A percentile compares a stretch with the other conserved stretches of the same genome.
phyloP scores from a whole-genome alignment of 2,329 filamentous ascomycete genomes.

The Colletotrichum aenigma region DNA sequence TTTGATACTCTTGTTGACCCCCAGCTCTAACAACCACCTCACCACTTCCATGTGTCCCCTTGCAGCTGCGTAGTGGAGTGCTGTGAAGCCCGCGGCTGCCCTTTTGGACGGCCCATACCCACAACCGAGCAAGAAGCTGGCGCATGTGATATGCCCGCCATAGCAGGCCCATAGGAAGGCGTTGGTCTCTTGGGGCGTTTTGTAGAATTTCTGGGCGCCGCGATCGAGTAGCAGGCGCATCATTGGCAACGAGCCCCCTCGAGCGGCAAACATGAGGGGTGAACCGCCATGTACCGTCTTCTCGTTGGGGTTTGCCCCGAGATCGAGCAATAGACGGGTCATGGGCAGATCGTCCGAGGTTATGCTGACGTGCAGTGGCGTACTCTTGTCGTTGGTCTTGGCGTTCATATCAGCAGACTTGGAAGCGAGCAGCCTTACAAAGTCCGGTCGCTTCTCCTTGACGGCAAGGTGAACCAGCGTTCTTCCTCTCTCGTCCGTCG shows the following conservation, averaged over 20 bases:
- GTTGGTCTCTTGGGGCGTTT: not conserved
- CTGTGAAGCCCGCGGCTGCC: not conserved
- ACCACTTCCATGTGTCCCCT: not conserved
- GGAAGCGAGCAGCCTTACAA: not conserved
- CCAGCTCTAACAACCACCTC: constrained; percentile 14
- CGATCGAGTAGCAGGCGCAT: not conserved
- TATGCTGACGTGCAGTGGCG: not conserved
- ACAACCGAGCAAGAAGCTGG: not conserved
- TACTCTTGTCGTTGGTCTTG: not conserved
- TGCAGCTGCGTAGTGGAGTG: constrained; percentile 3
- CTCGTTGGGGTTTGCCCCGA: not conserved
- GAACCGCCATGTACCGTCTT: not conserved
- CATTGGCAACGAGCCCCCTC: not conserved
- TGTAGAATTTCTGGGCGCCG: not conserved
- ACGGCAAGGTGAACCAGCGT: not conserved
- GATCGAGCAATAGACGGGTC: not conserved
- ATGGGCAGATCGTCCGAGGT: not conserved
- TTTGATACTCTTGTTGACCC: not conserved
- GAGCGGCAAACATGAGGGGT: not conserved
- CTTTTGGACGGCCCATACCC: not conserved
- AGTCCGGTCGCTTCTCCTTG: not conserved
- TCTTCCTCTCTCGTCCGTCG: not conserved
- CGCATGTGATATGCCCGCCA: not conserved
- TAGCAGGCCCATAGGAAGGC: not conserved
- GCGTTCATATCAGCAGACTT: not conserved